Evolutionary conservation across 2,329 filamentous ascomycete genomes (phyloP).

Genomic region (Alternaria gaisen): DNA sequence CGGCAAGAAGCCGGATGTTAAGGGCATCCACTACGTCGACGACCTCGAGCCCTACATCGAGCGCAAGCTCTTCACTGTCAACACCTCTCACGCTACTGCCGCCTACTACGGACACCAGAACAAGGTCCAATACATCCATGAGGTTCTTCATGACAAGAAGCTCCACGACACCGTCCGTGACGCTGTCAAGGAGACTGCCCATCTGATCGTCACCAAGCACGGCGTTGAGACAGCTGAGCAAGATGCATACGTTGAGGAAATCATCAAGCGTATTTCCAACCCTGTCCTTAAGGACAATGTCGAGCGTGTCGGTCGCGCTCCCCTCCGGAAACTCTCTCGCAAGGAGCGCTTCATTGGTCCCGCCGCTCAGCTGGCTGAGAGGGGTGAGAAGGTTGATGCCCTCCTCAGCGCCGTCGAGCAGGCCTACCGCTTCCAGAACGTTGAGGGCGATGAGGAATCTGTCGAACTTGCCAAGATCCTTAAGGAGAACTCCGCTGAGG

Average conservation of each 20-base stretch:
- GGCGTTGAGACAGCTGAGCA: slow-evolving; percentile 79
- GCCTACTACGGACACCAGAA: slow-evolving; percentile 93
- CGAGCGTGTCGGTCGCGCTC: slow-evolving; percentile 93
- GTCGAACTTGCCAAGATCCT: slow-evolving; percentile 86
- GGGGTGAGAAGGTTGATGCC: slow-evolving; percentile 74
- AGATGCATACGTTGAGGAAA: slow-evolving; percentile 87
- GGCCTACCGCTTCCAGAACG: slow-evolving; percentile 94
- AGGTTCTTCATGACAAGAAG: slow-evolving; percentile 80
- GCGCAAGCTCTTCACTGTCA: slow-evolving; percentile 99
- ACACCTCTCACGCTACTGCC: slow-evolving; percentile 95
- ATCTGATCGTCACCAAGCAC: slow-evolving; percentile 87
- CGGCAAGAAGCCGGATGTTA: slow-evolving; percentile 73
- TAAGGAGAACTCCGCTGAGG: slow-evolving; percentile 74
- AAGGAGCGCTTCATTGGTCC: slow-evolving; percentile 97
- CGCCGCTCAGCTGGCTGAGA: slow-evolving; percentile 86
- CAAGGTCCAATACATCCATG: slow-evolving; percentile 87
- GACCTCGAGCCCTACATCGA: slow-evolving; percentile 95
- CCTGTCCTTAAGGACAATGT: slow-evolving; percentile 91
- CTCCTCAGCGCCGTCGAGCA: slow-evolving; percentile 88
- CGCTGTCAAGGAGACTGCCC: slow-evolving; percentile 84
- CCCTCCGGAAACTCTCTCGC: slow-evolving; percentile 89
- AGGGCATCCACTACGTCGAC: slow-evolving; percentile 92
- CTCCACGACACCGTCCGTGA: slow-evolving; percentile 82
- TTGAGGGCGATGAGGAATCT: slow-evolving; percentile 91
- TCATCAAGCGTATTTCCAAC: slow-evolving; percentile 92